These are phyloP conservation scores for Oemleria cerasiformis DNA, from an alignment of 306 rosid species.

Conservation along the genomic window DNA sequence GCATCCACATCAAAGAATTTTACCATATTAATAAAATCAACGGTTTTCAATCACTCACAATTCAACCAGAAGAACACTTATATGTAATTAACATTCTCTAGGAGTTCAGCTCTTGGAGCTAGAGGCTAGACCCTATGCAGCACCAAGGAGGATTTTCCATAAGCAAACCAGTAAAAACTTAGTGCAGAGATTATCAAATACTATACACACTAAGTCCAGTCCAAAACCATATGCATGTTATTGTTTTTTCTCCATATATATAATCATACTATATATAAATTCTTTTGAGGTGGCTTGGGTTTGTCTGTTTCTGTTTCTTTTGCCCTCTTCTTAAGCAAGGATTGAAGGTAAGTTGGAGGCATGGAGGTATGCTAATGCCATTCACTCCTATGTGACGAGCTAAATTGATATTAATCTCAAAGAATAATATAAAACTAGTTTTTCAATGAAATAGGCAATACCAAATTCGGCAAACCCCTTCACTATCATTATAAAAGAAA, in stretches of 20 bases:
- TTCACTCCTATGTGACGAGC: not conserved
- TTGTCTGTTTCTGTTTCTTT: not conserved
- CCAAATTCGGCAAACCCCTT: too few relatives aligned
- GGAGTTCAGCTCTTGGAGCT: constrained; percentile 18
- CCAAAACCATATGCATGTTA: not conserved
- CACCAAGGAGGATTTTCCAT: not conserved
- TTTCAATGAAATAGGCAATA: too few relatives aligned
- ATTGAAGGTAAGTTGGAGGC: not conserved
- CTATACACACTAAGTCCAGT: not conserved
- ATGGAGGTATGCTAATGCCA: not conserved
- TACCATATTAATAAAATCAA: not conserved
- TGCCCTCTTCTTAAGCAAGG: not conserved
- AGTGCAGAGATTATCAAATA: not conserved
- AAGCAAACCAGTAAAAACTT: not conserved
- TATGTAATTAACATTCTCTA: constrained; percentile 12
- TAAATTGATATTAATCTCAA: not conserved
- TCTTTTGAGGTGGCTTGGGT: constrained; percentile 8
- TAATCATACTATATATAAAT: not conserved
- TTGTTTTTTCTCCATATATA: not conserved
- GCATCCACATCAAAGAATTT: not conserved
- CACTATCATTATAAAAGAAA: not conserved
- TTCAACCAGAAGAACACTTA: not conserved
- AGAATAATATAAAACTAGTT: not conserved
- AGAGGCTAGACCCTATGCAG: not conserved
- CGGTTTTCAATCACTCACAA: not conserved